phyloP scores from a whole-genome alignment of 257 asterid genomes.

The Jaltomata sinuosa region DNA sequence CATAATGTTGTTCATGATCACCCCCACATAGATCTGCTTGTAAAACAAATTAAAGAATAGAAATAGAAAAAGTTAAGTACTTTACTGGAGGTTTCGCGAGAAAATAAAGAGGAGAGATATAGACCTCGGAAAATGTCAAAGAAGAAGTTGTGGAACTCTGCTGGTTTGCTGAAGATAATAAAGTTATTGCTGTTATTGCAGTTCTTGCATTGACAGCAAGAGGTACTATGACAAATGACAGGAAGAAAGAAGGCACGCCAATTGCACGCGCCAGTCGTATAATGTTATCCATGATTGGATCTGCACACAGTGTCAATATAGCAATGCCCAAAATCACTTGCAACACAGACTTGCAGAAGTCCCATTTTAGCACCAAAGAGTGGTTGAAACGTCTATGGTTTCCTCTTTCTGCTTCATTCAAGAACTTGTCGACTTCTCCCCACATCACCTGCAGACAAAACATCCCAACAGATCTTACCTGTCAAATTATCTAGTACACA shows the following conservation, averaged over 20 bases:
- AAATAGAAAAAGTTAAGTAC: too few relatives aligned
- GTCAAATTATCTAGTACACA: not conserved
- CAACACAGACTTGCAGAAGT: slow-evolving; percentile 13
- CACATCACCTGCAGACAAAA: slow-evolving; percentile 26
- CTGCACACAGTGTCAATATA: slow-evolving; percentile 43
- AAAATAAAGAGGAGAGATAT: not conserved
- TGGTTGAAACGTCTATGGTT: not conserved
- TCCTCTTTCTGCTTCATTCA: slow-evolving; percentile 11
- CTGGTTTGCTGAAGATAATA: slow-evolving; percentile 34
- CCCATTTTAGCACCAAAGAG: slow-evolving; percentile 11
- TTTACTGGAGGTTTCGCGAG: not conserved
- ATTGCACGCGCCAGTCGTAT: slow-evolving; percentile 30
- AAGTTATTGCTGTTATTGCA: slow-evolving; percentile 21
- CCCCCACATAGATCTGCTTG: slow-evolving; percentile 50
- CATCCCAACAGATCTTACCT: not conserved
- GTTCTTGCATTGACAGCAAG: slow-evolving; percentile 41
- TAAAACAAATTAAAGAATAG: not conserved
- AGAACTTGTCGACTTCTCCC: slow-evolving; percentile 23
- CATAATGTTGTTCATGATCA: slow-evolving; percentile 52
- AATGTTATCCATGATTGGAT: slow-evolving; percentile 38
- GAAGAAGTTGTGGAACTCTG: slow-evolving; percentile 43
- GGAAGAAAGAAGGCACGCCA: slow-evolving; percentile 38
- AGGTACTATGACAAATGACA: slow-evolving; percentile 48
- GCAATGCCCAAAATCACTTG: slow-evolving; percentile 35
- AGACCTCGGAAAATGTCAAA: slow-evolving; percentile 68